Conservation (phyloP, 2,329 filamentous ascomycete genomes). For the Aaosphaeria pasadenensis region DNA sequence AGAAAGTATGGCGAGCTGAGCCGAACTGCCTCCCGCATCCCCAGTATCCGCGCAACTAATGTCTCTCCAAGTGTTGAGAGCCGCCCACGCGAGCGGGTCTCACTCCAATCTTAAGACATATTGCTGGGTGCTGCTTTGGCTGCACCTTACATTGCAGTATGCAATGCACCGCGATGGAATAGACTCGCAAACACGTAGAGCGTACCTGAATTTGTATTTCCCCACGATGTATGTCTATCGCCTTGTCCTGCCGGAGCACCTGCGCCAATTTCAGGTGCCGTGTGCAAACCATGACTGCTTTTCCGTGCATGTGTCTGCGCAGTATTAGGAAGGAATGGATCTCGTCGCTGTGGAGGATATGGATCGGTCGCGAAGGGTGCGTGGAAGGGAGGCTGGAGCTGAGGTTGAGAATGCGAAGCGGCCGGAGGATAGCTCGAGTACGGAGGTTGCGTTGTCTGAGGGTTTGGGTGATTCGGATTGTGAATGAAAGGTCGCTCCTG, state of each 20-base stretch:
- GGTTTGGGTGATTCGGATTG: constrained; percentile 57
- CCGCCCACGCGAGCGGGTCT: too few species aligned
- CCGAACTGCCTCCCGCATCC: too few species aligned
- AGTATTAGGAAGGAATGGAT: constrained; percentile 43
- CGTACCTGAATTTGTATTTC: constrained; percentile 32
- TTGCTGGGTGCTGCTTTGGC: too few species aligned
- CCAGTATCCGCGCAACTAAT: too few species aligned
- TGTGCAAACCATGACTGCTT: constrained; percentile 39
- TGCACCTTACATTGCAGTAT: too few species aligned
- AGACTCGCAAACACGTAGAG: not conserved
- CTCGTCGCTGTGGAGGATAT: constrained; percentile 45
- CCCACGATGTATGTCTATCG: constrained; percentile 34
- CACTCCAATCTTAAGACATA: too few species aligned
- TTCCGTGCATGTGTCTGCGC: constrained; percentile 35
- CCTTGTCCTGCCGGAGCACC: constrained; percentile 19
- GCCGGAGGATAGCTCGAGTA: constrained; percentile 30
- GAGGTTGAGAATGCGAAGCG: constrained; percentile 12
- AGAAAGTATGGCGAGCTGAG: too few species aligned
- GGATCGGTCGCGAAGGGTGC: constrained; percentile 45
- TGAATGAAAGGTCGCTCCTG: constrained; percentile 45
- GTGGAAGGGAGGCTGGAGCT: constrained; percentile 38
- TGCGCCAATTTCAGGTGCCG: constrained; percentile 15
- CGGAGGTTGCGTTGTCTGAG: constrained; percentile 16
- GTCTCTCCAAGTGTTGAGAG: too few species aligned
- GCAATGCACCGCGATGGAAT: too few species aligned